Conservation (phyloP, 2,329 filamentous ascomycete genomes). For the Fusarium camptoceras region DNA sequence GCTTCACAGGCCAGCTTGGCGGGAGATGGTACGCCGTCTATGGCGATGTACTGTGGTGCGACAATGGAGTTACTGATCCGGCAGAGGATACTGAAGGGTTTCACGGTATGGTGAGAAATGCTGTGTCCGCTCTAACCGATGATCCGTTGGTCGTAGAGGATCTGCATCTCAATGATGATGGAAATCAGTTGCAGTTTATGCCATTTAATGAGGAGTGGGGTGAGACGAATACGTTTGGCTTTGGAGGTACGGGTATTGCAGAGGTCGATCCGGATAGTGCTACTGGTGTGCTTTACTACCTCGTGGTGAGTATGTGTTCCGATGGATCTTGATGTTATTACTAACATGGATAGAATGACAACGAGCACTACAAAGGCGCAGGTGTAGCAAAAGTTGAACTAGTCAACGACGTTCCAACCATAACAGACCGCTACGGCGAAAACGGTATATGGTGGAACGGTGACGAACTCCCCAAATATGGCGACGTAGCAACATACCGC, state of each 20-base stretch:
- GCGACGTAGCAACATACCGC: conserved; percentile 53
- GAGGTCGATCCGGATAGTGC: conserved; percentile 48
- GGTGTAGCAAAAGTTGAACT: conserved; percentile 53
- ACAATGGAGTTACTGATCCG: conserved; percentile 49
- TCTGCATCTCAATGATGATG: conserved; percentile 51
- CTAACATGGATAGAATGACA: conserved; percentile 45
- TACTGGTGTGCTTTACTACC: conserved; percentile 52
- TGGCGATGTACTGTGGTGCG: conserved; percentile 51
- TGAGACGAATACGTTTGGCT: conserved; percentile 51
- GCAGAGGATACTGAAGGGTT: conserved; percentile 49
- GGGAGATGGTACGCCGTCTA: conserved; percentile 56
- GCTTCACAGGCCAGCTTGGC: conserved; percentile 52
- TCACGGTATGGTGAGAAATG: conserved; percentile 56
- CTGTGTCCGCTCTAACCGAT: conserved; percentile 51
- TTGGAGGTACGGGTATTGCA: conserved; percentile 55
- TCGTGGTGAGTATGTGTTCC: conserved; percentile 47
- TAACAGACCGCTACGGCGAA: conserved; percentile 48
- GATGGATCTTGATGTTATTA: accelerated
- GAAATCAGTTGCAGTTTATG: conserved; percentile 53
- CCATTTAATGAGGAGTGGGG: conserved; percentile 53
- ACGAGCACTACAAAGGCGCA: conserved; percentile 51
- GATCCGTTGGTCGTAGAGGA: conserved; percentile 53
- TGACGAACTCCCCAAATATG: conserved; percentile 49
- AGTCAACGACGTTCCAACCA: conserved; percentile 49
- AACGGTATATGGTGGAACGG: conserved; percentile 53